Evolutionary conservation across 2,329 filamentous ascomycete species (phyloP), one percentile per base, ranked within the genome.

Genomic region (Cercospora sp.): DNA sequence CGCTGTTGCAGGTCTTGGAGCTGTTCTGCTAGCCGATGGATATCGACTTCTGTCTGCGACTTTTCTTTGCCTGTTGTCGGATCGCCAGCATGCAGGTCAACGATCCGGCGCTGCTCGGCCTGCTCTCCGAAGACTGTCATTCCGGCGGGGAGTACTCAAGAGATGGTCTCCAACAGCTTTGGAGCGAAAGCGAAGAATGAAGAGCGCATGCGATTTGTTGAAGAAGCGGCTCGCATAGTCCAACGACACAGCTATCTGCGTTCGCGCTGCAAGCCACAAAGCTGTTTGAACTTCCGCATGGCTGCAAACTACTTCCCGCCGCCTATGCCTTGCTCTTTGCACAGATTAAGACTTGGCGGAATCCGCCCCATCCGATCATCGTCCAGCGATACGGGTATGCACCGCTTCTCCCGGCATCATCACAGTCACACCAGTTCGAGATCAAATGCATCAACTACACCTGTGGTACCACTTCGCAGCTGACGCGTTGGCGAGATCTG

Each of bases 1-100:
- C 55, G 63, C 12, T 57, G 66, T 31, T 67, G 60, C 7, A 70
- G 51, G 28, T 66, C 61, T 60, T 64, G 69, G n/a, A 70, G 57
- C 57, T 70, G 69, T 23, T 58, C 66, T 36, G 64, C 60, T 23
- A 70, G 33, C 7, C 45, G 48, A 18, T 65, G 55, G 4, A 67
- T 58, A 23, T 70, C 66, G n/a, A 67, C 63, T 31, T 67, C 61
- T 18, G 64, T 39, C 30, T 64, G 55, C 12, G 66, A 39, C 48
- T 67, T 30, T 16, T 70, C 64, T 23, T 55, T 60, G 6, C 13
- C 36, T 16, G 53, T 16, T 20, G 62, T n/a, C 13, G 13, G 23
- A 5, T 62, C 28, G 7, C 60, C 66, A 53, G 60, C 39, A 55
- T 65, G 18, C 12, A 30, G n/a, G 20, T 42, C 26, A 28, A 67